Evolutionary conservation across 371 early-diverging fungal species (phyloP).

Genomic region (Lichtheimia corymbifera): DNA sequence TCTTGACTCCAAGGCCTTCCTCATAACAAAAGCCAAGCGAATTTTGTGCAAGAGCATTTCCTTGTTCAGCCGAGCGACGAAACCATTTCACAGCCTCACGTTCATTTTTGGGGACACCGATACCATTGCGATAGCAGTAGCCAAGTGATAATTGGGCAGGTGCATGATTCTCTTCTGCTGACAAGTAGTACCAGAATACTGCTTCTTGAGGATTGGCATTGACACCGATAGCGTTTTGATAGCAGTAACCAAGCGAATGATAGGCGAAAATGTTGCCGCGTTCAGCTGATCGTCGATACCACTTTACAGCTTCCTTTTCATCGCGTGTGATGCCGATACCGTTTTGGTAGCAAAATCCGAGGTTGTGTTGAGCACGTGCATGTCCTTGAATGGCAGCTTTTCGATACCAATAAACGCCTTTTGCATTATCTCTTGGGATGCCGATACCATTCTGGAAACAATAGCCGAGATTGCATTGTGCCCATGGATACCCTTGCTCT

Average conservation of each 20-base stretch:
- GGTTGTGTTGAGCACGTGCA: conserved; percentile 82
- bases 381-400: conserved; percentile 19
- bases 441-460: conserved; percentile 89
- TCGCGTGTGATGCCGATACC: conserved; percentile 71
- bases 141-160: conserved; percentile 82
- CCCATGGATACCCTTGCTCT: conserved; percentile 59
- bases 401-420: conserved; percentile 70
- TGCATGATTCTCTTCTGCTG: conserved; percentile 65
- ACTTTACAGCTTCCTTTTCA: conserved; percentile 65
- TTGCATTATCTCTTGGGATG: conserved; percentile 54
- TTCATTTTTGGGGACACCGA: conserved; percentile 70
- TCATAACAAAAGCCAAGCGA: conserved; percentile 84
- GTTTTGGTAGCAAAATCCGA: conserved; percentile 88
- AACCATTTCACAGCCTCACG: conserved; percentile 72
- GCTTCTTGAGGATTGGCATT: conserved; percentile 63
- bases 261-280: conserved; percentile 79
- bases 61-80: conserved; percentile 64
- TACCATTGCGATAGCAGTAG: conserved; percentile 78
- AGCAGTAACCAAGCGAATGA: conserved; percentile 86
- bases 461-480: conserved; percentile 54
- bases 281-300: conserved; percentile 75
- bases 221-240: conserved; percentile 86
- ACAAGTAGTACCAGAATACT: conserved; percentile 68
- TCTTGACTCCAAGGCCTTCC: conserved; percentile 69
- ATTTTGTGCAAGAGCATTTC: conserved; percentile 79